Evolutionary conservation across 495 filamentous ascomycete genomes (phyloP), one percentile per base, ranked within the genome.

Genomic region (Peziza echinospora): DNA sequence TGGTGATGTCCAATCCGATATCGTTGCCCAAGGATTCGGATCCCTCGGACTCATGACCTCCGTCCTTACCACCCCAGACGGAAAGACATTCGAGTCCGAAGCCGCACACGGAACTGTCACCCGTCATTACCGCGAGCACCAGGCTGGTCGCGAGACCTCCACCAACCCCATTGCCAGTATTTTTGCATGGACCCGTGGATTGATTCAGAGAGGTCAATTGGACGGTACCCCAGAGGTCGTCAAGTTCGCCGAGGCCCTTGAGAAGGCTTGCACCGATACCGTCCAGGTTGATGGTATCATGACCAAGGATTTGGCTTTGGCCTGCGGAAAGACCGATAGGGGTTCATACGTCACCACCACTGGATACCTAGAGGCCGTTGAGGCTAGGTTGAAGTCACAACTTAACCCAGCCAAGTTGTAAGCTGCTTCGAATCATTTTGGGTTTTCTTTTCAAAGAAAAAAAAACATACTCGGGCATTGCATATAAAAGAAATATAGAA

Each of bases 161-260:
- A 97, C 89, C 51, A 97, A 97, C 75, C 89, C 89, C 47, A 94
- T 97, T 53, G 89, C 89, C 51, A 87, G 81, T 56, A 94, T 97
- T 66, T 97, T 94, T 65, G 89, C 89, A 55, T 97, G 89, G 89
- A 96, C 89, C 43, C 79, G 89, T 40, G 89, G 89, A 50, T 70
- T 97, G n/a, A 67, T 82, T 44, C 84, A 94, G 68, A 78, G 89
- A 51, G 89, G 87, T 45, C 76, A 80, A 66, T 70, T 97, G 45
- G 89, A 97, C 65, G 67, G 71, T 11, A 94, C 84, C 46, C 84
- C 84, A 8, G 86, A 93, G 46, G 67, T 96, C 13, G 75, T 91
- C 19, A 67, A 77, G 5, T 97, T 92, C 58, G 89, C 87, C 19
- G 82, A 94, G 67, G 72, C 70, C 57, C 72, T 97, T 47, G 89